These are phyloP conservation scores for Hanseniaspora thailandica DNA, from an alignment of 805 yeast genomes.

Conservation along the genomic window DNA sequence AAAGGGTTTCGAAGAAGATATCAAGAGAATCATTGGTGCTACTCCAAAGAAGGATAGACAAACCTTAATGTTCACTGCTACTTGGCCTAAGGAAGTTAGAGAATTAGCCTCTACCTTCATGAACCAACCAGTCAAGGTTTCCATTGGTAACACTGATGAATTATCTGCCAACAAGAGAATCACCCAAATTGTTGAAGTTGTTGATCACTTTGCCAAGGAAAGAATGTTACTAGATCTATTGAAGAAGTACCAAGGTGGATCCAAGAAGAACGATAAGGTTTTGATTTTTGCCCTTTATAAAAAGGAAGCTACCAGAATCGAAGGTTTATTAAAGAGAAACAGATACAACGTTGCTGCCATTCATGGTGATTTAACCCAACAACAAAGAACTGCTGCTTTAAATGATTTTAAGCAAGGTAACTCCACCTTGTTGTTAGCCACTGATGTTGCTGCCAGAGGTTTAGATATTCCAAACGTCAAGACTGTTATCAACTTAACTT, in stretches of 20 bases:
- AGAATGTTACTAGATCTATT: constrained; percentile 58
- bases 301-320: constrained; percentile 90
- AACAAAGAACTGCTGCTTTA: constrained; percentile 80
- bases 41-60: constrained; percentile 51
- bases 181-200: constrained; percentile 84
- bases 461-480: constrained; percentile 95
- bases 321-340: constrained; percentile 55
- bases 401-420: constrained; percentile 73
- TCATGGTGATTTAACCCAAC: constrained; percentile 91
- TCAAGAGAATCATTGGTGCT: constrained; percentile 63
- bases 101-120: constrained; percentile 78
- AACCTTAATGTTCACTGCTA: constrained; percentile 98
- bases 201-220: constrained; percentile 74
- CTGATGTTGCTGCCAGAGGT: constrained; percentile 98
- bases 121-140: constrained; percentile 75
- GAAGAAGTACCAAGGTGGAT: constrained; percentile 60
- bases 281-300: constrained; percentile 89
- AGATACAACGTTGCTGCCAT: constrained; percentile 82
- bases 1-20: constrained; percentile 95
- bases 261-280: constrained; percentile 62
- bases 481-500: constrained; percentile 85
- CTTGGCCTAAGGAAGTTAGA: constrained; percentile 99
- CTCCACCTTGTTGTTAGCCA: constrained; percentile 70
- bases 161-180: constrained; percentile 89
- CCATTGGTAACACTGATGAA: constrained; percentile 91